Evolutionary conservation across 2,329 filamentous ascomycete genomes (phyloP).

Genomic region (Trichoderma brevicompactum): DNA sequence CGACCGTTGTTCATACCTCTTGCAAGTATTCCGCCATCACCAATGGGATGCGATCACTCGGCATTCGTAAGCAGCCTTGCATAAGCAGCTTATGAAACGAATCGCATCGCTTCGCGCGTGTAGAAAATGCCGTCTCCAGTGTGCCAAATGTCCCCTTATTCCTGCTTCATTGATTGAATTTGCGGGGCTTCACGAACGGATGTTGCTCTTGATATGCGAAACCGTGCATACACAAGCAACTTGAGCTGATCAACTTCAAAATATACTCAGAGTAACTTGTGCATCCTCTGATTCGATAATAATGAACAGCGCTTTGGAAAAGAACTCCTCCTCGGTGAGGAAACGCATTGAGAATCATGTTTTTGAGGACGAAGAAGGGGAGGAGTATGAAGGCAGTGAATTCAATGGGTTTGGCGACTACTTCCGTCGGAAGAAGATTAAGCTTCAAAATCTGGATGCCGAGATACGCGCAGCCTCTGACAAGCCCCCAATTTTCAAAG

Average conservation of each 20-base stretch:
- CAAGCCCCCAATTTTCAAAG: slow-evolving; percentile 86
- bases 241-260: background rate
- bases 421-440: slow-evolving; percentile 94
- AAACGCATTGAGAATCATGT: slow-evolving; percentile 68
- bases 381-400: slow-evolving; percentile 85
- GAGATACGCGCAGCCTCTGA: slow-evolving; percentile 72
- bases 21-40: background rate
- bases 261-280: slow-evolving; percentile 28
- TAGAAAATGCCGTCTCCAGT: slow-evolving; percentile 5
- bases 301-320: slow-evolving; percentile 66
- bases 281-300: background rate
- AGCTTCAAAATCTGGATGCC: slow-evolving; percentile 91
- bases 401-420: slow-evolving; percentile 94
- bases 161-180: slow-evolving; percentile 11
- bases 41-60: background rate
- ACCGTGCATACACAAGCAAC: background rate
- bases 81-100: background rate
- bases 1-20: background rate
- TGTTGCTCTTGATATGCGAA: slow-evolving; percentile 29
- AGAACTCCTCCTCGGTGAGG: slow-evolving; percentile 64
- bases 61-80: background rate
- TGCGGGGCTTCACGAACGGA: slow-evolving; percentile 14
- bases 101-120: background rate
- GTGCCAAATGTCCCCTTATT: background rate
- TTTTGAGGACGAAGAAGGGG: slow-evolving; percentile 81